Evolutionary conservation across 768 basidiomycete species (phyloP).

Genomic region (Pisolithus microcarpus): DNA sequence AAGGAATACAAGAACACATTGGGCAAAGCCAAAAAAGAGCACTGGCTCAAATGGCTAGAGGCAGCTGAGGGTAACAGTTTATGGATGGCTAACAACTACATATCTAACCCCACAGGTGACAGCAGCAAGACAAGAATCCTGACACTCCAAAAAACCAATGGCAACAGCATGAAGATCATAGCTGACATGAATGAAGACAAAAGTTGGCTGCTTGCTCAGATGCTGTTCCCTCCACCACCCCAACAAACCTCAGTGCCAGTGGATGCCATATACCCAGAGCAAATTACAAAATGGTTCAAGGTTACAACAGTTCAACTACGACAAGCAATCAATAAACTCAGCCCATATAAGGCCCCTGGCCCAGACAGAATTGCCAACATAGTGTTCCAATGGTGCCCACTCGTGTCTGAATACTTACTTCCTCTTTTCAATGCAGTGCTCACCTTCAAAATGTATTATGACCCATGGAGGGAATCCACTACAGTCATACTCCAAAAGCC

Average conservation of each 20-base stretch:
- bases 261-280: constrained; percentile 7
- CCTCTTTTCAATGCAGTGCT: constrained; percentile 10
- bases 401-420: constrained; percentile 7
- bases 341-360: constrained; percentile 15
- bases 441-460: constrained; percentile 2
- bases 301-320: constrained; percentile 12
- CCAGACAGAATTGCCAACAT: constrained; percentile 23
- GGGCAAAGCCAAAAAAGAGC: not conserved
- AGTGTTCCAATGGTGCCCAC: constrained; percentile 7
- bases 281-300: not conserved
- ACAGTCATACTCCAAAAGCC: constrained; percentile 32
- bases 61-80: not conserved
- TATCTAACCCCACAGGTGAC: not conserved
- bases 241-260: not conserved
- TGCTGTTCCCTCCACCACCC: constrained; percentile 21
- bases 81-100: constrained; percentile 5
- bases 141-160: not conserved
- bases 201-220: constrained; percentile 6
- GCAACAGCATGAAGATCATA: not conserved
- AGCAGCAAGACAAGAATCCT: not conserved
- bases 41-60: constrained; percentile 10
- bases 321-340: not conserved
- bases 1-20: not conserved
- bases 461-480: constrained; percentile 16
- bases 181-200: constrained; percentile 16